Base-by-base conservation (phyloP, 2,329 filamentous ascomycete genomes). In the Diaporthe batatas region DNA sequence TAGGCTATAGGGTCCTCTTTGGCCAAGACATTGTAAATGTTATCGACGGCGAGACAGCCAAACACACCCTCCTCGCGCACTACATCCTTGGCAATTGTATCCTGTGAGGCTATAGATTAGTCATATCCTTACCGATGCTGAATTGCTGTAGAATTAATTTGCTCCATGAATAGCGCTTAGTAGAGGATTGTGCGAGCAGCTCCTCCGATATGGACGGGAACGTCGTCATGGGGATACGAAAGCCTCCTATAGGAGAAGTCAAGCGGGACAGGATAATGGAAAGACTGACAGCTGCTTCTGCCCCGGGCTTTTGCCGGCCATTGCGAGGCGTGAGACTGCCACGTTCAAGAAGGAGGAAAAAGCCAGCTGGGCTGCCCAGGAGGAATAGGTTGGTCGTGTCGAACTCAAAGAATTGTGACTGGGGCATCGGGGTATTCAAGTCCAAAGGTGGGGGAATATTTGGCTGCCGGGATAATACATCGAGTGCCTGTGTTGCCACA, bases 21-120 rank as follows among this genome's bases (percentile, higher is more conserved):
- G 51, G 89, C 85, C 79, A 98, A 90, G 75, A 99, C 89, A 78
- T 99, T 99, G 86, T 98, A 99, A 72, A 99, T 89, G 80, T 98
- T 99, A 83, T 98, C 94, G 1, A 98, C 93, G 0, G 96, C 94
- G 36, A 98, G 85, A 81, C 96, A 98, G 23, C 96, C 96, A 80
- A 97, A 98, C 7, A 87, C 90, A 39, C 94, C 95, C 23, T 88
- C 88, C 53, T 94, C 90, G n/a, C 93, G 93, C n/a, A 92, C 92
- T 42, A 98, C 89, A 8, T 86, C 84, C 47, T 81, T 81, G 7
- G 87, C 86, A 18, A 87, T 82, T 25, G 83, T 82, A 76, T 94
- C 92, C 23, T 74, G 21, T 18, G 34, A 54, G 3, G n/a, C n/a
- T 42, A 23, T 5, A 34, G 36, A 23, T 69, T 21, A 68, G 64